These are phyloP conservation scores for Podila verticillata DNA, from an alignment of 192 early-diverging fungal genomes.

Conservation along the genomic window DNA sequence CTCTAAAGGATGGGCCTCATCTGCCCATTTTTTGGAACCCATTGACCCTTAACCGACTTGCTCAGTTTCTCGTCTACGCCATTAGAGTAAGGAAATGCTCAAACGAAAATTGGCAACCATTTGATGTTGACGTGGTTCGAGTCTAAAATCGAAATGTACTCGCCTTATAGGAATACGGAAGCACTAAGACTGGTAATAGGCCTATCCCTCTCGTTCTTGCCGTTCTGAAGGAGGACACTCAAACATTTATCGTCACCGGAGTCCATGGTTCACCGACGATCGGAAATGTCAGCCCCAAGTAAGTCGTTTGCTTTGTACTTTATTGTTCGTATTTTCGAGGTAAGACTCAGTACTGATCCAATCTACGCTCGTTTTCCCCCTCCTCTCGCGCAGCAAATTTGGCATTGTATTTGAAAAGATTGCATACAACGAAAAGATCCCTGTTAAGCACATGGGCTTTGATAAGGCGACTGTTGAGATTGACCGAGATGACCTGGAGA, in stretches of 20 bases:
- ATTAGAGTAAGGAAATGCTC: conserved; percentile 59
- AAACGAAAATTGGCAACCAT: neutral
- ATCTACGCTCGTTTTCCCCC: neutral
- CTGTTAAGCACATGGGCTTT: conserved; percentile 80
- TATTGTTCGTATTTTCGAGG: neutral
- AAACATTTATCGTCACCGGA: conserved; percentile 78
- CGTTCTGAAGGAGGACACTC: conserved; percentile 68
- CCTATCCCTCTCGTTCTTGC: conserved; percentile 83
- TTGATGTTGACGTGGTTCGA: no score
- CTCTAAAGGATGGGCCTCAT: conserved; percentile 67
- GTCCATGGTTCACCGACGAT: conserved; percentile 60
- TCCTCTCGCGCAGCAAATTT: conserved; percentile 75
- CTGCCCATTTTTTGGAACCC: conserved; percentile 67
- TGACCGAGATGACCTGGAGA: conserved; percentile 71
- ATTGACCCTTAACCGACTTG: conserved; percentile 77
- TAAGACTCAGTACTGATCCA: no score
- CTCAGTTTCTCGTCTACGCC: conserved; percentile 84
- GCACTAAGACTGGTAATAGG: conserved; percentile 52
- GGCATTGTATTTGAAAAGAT: conserved; percentile 85
- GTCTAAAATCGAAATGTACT: no score
- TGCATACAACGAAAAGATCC: conserved; percentile 71
- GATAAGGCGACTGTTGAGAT: conserved; percentile 87
- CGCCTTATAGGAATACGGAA: conserved; percentile 69
- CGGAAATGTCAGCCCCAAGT: conserved; percentile 60
- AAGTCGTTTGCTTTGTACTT: conserved; percentile 27